Conservation (phyloP, 2,329 filamentous ascomycete genomes). For the Trichoderma brevicompactum region DNA sequence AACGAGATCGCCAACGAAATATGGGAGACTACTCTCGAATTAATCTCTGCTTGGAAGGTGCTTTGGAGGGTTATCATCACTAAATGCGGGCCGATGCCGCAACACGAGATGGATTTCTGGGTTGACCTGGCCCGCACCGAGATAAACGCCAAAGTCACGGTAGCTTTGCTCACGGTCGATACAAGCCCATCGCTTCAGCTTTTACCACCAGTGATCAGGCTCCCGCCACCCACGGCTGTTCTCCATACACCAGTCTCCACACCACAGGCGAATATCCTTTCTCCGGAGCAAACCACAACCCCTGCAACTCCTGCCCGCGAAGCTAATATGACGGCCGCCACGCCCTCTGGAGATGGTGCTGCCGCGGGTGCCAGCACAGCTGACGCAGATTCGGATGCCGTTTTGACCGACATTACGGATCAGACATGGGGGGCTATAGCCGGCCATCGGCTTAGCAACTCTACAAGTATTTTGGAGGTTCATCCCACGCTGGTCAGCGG, state of each 20-base stretch:
- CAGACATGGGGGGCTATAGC: constrained; percentile 77
- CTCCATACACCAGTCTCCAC: constrained; percentile 71
- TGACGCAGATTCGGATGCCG: constrained; percentile 60
- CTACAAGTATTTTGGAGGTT: constrained; percentile 57
- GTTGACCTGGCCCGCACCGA: constrained; percentile 57
- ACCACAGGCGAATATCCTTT: constrained; percentile 62
- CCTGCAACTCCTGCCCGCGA: constrained; percentile 55
- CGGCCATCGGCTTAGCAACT: constrained; percentile 67
- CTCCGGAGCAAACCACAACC: constrained; percentile 62
- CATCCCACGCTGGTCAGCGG: constrained; percentile 65
- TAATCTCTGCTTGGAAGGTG: constrained; percentile 70
- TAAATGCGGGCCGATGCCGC: constrained; percentile 70
- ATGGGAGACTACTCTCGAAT: constrained; percentile 76
- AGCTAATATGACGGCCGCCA: constrained; percentile 47
- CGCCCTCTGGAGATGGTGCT: constrained; percentile 49
- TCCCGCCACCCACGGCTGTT: constrained; percentile 50
- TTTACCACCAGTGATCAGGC: constrained; percentile 58
- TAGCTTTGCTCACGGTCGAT: constrained; percentile 68
- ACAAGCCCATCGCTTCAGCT: constrained; percentile 67
- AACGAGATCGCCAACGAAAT: constrained; percentile 73
- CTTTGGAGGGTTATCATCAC: constrained; percentile 79
- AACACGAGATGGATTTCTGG: constrained; percentile 67
- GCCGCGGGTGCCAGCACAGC: constrained; percentile 45
- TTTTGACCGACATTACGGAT: constrained; percentile 73
- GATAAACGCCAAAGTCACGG: constrained; percentile 53